Evolutionary conservation across 306 rosid genomes (phyloP).

Genomic region (Dryas alaskensis): DNA sequence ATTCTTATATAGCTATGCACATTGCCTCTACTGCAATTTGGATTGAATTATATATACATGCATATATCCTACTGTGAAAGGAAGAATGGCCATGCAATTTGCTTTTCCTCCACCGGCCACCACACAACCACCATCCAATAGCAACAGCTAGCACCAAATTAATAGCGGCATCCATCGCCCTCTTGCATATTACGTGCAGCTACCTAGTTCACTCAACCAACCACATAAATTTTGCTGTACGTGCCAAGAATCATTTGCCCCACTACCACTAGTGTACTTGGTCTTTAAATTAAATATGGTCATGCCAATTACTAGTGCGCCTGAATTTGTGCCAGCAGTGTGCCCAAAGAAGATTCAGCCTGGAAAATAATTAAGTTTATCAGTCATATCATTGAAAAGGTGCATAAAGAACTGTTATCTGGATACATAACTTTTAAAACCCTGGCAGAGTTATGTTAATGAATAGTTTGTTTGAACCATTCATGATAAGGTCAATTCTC

Average conservation of each 20-base stretch:
- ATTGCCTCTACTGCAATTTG: neutral
- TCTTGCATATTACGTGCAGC: neutral
- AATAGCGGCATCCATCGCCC: neutral
- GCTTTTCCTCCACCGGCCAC: neutral
- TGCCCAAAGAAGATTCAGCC: neutral
- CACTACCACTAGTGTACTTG: neutral
- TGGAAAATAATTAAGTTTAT: neutral
- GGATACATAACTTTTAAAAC: too few species aligned
- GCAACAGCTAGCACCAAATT: neutral
- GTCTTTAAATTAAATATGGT: neutral
- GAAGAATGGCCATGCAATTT: neutral
- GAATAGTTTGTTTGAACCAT: too few species aligned
- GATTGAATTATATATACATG: neutral
- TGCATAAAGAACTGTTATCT: neutral
- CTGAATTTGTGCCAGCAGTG: neutral
- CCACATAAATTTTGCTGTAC: neutral
- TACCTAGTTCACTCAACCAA: neutral
- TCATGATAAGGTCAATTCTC: too few species aligned
- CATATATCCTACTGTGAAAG: neutral
- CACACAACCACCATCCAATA: slow-evolving; percentile 7
- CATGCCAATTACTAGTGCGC: neutral
- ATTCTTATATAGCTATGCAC: neutral
- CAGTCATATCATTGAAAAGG: neutral
- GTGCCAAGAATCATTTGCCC: neutral
- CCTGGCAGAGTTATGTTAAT: too few species aligned